Percentiles rank a stretch among this genome's conserved stretches.
Conservation (phyloP, 768 basidiomycete genomes). For the Boletellus sp. region DNA sequence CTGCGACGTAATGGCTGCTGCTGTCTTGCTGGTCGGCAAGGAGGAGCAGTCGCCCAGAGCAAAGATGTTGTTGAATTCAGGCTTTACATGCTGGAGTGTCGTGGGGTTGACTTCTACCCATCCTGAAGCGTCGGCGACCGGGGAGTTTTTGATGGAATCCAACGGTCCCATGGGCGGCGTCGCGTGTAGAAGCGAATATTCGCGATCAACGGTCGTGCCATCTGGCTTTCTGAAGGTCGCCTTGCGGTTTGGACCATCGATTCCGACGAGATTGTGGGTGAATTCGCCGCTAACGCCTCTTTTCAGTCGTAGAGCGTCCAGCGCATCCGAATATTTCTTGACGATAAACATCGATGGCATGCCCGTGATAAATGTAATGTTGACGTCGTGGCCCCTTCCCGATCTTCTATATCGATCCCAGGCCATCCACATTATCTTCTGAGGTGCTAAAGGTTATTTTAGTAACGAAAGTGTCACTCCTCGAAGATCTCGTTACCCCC, state of each 20-base stretch:
- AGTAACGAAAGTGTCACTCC: constrained; percentile 1
- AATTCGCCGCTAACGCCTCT: constrained; percentile 82
- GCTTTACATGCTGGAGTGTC: constrained; percentile 82
- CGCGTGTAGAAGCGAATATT: constrained; percentile 82
- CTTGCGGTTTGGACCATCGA: constrained; percentile 66
- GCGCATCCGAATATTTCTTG: constrained; percentile 90
- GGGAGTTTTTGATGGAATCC: constrained; percentile 72
- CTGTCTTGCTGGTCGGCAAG: constrained; percentile 93
- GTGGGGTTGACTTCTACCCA: constrained; percentile 86
- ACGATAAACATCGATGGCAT: constrained; percentile 97
- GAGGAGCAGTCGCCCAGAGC: constrained; percentile 90
- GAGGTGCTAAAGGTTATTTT: constrained; percentile 52
- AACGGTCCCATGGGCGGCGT: constrained; percentile 91
- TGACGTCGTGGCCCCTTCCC: constrained; percentile 51
- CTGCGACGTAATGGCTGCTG: constrained; percentile 89
- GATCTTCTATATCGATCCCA: constrained; percentile 77
- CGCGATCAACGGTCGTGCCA: constrained; percentile 61
- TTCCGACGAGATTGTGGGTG: constrained; percentile 73
- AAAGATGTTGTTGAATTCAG: constrained; percentile 78
- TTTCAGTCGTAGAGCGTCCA: constrained; percentile 70
- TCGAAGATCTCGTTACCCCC: constrained; percentile 50
- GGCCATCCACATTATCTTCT: constrained; percentile 97
- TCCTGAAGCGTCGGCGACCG: constrained; percentile 75
- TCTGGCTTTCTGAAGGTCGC: constrained; percentile 86
- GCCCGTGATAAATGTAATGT: constrained; percentile 80